Conservation (phyloP, 306 rosid genomes). For the Citrullus colocynthis region DNA sequence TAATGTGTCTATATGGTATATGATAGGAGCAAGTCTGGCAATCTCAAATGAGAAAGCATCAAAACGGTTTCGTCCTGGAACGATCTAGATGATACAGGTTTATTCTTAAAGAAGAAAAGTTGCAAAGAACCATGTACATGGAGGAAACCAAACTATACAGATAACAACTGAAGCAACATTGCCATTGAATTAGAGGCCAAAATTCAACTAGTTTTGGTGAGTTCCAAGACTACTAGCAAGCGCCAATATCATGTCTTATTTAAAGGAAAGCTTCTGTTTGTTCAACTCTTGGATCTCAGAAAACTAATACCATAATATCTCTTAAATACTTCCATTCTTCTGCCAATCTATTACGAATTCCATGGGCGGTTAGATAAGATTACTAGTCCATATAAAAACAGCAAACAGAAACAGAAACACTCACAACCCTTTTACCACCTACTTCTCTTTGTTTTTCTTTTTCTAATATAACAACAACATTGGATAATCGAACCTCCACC, state of each 20-base stretch:
- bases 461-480: too few relatives aligned
- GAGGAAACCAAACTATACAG: not conserved
- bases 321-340: not conserved
- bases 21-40: not conserved
- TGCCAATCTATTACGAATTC: not conserved
- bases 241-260: not conserved
- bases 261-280: not conserved
- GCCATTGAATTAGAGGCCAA: not conserved
- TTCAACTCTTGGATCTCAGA: not conserved
- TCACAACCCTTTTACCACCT: not conserved
- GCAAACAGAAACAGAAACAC: not conserved
- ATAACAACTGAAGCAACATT: not conserved
- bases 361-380: not conserved
- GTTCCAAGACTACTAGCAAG: not conserved
- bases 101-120: too few relatives aligned
- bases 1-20: not conserved
- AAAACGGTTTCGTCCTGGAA: not conserved
- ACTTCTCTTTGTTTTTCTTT: not conserved
- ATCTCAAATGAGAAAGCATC: not conserved
- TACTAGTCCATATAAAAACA: not conserved
- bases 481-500: too few relatives aligned
- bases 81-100: too few relatives aligned
- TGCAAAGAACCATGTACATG: not conserved
- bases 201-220: not conserved
- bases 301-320: not conserved